Evolutionary conservation across 2,329 filamentous ascomycete genomes (phyloP).

Genomic region (Amesomyces nigricolor): DNA sequence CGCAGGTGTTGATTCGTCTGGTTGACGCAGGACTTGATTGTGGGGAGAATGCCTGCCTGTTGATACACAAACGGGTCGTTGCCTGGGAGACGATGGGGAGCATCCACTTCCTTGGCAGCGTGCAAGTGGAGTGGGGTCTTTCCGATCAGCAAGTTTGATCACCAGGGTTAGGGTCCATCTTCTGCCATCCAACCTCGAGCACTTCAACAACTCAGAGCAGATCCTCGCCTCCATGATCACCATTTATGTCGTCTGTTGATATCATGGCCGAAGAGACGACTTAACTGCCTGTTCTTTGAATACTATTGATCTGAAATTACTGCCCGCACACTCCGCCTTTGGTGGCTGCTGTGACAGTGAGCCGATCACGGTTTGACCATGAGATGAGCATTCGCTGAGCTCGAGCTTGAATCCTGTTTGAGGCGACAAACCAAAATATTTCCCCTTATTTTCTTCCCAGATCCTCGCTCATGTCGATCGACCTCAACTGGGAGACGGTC

Average conservation of each 20-base stretch:
- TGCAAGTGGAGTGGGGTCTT: background rate
- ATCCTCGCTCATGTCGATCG: conserved; percentile 72
- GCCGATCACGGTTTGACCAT: too few species aligned
- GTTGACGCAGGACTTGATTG: conserved; percentile 13
- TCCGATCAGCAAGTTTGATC: background rate
- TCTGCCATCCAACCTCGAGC: too few species aligned
- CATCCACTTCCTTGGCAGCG: conserved; percentile 3
- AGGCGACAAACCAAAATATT: too few species aligned
- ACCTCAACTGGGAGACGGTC: conserved; percentile 92
- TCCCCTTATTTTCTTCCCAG: background rate
- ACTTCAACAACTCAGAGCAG: too few species aligned
- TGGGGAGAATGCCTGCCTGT: conserved; percentile 18
- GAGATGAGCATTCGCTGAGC: too few species aligned
- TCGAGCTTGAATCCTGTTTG: too few species aligned
- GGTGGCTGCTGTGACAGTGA: too few species aligned
- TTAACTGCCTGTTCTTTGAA: too few species aligned
- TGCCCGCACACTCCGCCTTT: background rate
- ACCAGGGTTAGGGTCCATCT: conserved; percentile 18
- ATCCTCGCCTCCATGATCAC: background rate
- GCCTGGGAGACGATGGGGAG: conserved; percentile 21
- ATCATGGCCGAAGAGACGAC: too few species aligned
- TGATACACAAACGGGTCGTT: conserved; percentile 23
- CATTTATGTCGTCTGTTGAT: too few species aligned
- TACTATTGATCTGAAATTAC: too few species aligned
- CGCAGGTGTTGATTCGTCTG: conserved; percentile 10